These are phyloP conservation scores for Mycena sp. DNA, from an alignment of 1,284 basidiomycete species.

Conservation along the genomic window DNA sequence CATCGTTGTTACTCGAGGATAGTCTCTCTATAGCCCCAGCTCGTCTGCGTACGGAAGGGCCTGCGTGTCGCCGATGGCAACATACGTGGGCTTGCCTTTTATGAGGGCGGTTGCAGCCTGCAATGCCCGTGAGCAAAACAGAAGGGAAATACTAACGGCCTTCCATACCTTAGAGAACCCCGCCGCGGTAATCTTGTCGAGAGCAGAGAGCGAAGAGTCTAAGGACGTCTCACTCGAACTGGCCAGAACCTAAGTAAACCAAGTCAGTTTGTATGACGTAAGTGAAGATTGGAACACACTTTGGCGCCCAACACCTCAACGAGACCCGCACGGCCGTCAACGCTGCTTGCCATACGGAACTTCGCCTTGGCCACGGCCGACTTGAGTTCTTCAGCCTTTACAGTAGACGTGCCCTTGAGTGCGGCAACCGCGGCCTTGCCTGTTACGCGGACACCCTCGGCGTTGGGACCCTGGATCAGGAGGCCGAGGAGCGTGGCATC, in stretches of 20 bases:
- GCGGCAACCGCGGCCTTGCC: slow-evolving; percentile 73
- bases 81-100: slow-evolving; percentile 84
- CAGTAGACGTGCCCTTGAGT: slow-evolving; percentile 65
- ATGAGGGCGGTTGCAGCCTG: slow-evolving; percentile 63
- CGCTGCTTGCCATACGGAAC: slow-evolving; percentile 76
- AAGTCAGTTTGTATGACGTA: slow-evolving; percentile 10
- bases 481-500: slow-evolving; percentile 90
- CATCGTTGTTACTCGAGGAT: slow-evolving; percentile 10
- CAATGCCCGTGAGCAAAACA: slow-evolving; percentile 16
- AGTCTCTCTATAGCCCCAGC: slow-evolving; percentile 71
- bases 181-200: slow-evolving; percentile 70
- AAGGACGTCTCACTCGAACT: slow-evolving; percentile 59
- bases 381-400: slow-evolving; percentile 80
- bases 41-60: slow-evolving; percentile 87
- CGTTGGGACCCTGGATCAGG: slow-evolving; percentile 70
- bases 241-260: slow-evolving; percentile 61
- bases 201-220: slow-evolving; percentile 61
- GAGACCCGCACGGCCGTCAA: slow-evolving; percentile 80
- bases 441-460: slow-evolving; percentile 69
- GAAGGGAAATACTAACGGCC: background rate
- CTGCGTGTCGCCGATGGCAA: slow-evolving; percentile 83
- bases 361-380: slow-evolving; percentile 88
- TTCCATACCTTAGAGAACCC: slow-evolving; percentile 69
- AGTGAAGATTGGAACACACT: slow-evolving; percentile 49
- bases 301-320: slow-evolving; percentile 68